Conservation (phyloP, 306 rosid genomes). For the Acmispon strigosus region DNA sequence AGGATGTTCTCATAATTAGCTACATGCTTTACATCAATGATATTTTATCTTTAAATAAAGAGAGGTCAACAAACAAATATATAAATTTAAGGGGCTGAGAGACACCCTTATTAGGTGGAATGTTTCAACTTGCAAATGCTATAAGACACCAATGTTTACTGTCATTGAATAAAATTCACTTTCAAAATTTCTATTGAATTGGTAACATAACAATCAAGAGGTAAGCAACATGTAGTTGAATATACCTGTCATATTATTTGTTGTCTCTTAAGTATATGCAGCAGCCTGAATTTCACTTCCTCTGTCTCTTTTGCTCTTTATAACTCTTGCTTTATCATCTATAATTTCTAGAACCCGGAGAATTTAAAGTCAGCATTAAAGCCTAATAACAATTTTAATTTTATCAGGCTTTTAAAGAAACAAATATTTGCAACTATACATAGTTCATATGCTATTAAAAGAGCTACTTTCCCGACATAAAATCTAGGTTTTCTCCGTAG, state of each 20-base stretch:
- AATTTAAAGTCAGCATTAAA: constrained; percentile 7
- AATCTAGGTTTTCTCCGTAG: background rate
- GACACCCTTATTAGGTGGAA: background rate
- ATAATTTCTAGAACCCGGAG: constrained; percentile 78
- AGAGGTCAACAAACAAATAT: too few species aligned
- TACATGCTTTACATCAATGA: too few species aligned
- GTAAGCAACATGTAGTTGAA: background rate
- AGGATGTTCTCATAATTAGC: too few species aligned
- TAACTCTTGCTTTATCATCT: constrained; percentile 57
- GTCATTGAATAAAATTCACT: background rate
- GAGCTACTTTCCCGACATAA: background rate
- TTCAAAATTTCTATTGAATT: constrained; percentile 6
- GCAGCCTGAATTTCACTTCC: constrained; percentile 47
- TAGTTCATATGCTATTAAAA: background rate
- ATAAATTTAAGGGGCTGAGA: background rate
- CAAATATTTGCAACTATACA: background rate
- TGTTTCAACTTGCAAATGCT: background rate
- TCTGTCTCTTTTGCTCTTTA: constrained; percentile 57
- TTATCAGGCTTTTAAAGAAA: background rate
- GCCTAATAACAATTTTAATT: background rate
- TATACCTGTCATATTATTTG: constrained; percentile 31
- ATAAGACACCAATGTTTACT: background rate
- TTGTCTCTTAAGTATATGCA: constrained; percentile 43
- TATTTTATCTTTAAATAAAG: too few species aligned
- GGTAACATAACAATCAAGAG: background rate